These are phyloP conservation scores for Saccharomycopsis sp. DNA, from an alignment of 805 yeast species.

Conservation along the genomic window DNA sequence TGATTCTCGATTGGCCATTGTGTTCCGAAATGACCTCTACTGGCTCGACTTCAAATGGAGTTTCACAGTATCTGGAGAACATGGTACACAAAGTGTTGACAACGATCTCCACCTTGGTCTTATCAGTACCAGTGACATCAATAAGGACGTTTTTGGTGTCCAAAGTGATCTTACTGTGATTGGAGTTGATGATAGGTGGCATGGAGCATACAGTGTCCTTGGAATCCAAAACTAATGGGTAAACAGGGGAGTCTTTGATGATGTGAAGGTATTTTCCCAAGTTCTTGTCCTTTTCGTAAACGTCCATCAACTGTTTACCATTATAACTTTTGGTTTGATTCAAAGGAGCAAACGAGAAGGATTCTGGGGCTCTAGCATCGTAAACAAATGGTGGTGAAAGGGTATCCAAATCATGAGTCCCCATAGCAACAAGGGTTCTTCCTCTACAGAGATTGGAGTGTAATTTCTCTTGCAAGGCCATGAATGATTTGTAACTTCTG, in stretches of 20 bases:
- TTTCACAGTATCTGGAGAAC: constrained; percentile 84
- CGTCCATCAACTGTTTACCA: constrained; percentile 78
- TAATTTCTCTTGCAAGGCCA: constrained; percentile 90
- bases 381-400: constrained; percentile 79
- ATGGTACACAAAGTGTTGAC: constrained; percentile 88
- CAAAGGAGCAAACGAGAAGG: constrained; percentile 67
- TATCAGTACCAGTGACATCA: constrained; percentile 93
- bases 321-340: constrained; percentile 64
- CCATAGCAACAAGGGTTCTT: constrained; percentile 96
- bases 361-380: constrained; percentile 75
- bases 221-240: constrained; percentile 82
- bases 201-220: constrained; percentile 75
- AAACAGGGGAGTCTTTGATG: constrained; percentile 80
- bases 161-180: constrained; percentile 79
- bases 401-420: constrained; percentile 90
- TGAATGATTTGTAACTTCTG: constrained; percentile 88
- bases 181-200: constrained; percentile 96
- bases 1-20: constrained; percentile 64
- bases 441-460: constrained; percentile 95
- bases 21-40: constrained; percentile 78
- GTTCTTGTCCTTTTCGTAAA: constrained; percentile 86
- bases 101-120: constrained; percentile 89
- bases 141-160: constrained; percentile 84
- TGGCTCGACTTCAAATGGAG: constrained; percentile 84
- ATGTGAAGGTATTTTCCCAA: constrained; percentile 84